These are phyloP conservation scores for Trypanosoma brucei DNA, from an alignment of 208 protist species.

Conservation along the genomic window DNA sequence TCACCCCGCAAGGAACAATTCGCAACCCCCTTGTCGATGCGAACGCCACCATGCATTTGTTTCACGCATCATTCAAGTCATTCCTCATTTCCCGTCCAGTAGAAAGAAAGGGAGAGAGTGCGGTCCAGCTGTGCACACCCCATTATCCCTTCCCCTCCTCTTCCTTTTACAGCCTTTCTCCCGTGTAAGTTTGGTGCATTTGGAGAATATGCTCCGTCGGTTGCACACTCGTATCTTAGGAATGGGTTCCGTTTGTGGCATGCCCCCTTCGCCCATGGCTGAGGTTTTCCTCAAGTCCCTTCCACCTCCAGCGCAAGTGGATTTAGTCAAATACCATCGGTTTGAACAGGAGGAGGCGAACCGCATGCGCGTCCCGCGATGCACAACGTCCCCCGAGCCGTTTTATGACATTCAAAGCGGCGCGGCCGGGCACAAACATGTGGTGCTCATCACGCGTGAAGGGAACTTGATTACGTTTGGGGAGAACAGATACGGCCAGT, in stretches of 20 bases:
- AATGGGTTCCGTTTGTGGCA: slow-evolving; percentile 62
- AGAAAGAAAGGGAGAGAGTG: no score
- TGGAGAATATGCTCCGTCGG: slow-evolving; percentile 34
- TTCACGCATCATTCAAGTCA: no score
- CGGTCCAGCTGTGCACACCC: no score
- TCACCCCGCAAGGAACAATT: no score
- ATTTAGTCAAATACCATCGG: slow-evolving; percentile 45
- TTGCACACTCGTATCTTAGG: slow-evolving; percentile 73
- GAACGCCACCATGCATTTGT: no score
- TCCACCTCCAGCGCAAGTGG: slow-evolving; percentile 53
- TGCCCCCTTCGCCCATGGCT: slow-evolving; percentile 39
- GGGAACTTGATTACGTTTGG: slow-evolving; percentile 66
- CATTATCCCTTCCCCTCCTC: no score
- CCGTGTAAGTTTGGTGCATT: no score
- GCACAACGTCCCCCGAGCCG: slow-evolving; percentile 18
- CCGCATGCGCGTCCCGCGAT: neutral
- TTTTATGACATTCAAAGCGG: slow-evolving; percentile 36
- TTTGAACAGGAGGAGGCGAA: slow-evolving; percentile 55
- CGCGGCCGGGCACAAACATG: slow-evolving; percentile 55
- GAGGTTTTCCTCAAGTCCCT: slow-evolving; percentile 77
- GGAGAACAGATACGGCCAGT: slow-evolving; percentile 60
- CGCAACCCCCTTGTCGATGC: no score
- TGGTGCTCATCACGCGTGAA: slow-evolving; percentile 49
- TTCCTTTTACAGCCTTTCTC: no score
- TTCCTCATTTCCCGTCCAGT: no score